Evolutionary conservation across 306 rosid species (phyloP).

Genomic region (Notholithocarpus densiflorus): DNA sequence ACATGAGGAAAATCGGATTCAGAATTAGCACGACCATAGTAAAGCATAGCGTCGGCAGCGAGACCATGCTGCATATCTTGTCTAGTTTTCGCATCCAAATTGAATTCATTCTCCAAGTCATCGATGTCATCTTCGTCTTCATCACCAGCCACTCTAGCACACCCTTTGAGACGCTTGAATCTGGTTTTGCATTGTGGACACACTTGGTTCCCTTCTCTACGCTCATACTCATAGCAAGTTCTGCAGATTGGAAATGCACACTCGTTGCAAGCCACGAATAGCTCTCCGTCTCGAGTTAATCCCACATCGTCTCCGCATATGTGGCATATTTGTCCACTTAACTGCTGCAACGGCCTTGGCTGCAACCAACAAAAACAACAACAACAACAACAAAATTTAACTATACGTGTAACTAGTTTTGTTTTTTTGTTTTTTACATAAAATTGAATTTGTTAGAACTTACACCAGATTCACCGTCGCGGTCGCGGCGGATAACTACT

Average conservation of each 20-base stretch:
- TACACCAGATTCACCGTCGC: constrained; percentile 47
- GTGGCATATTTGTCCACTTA: constrained; percentile 39
- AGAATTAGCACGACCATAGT: constrained; percentile 21
- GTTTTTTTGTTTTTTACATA: not conserved
- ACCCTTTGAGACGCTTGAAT: constrained; percentile 68
- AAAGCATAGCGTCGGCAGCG: constrained; percentile 29
- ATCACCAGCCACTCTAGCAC: constrained; percentile 71
- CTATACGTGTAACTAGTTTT: not conserved
- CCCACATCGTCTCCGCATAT: constrained; percentile 65
- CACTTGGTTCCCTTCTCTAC: constrained; percentile 58
- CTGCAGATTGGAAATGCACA: constrained; percentile 75
- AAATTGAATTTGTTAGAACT: constrained; percentile 3
- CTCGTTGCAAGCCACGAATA: constrained; percentile 72
- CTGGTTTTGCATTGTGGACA: constrained; percentile 79
- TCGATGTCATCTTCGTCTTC: constrained; percentile 72
- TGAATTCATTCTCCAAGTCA: constrained; percentile 67
- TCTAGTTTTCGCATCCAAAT: constrained; percentile 23
- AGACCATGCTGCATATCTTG: constrained; percentile 7
- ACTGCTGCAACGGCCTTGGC: constrained; percentile 23
- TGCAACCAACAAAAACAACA: not conserved
- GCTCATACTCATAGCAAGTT: constrained; percentile 67
- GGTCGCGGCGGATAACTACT: constrained; percentile 53
- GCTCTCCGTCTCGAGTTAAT: constrained; percentile 44
- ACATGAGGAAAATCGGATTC: constrained; percentile 17
- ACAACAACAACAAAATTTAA: not conserved